Evolutionary conservation across 257 asterid species (phyloP), one percentile per base, ranked within the genome.

Genomic region (Solanum etuberosum): DNA sequence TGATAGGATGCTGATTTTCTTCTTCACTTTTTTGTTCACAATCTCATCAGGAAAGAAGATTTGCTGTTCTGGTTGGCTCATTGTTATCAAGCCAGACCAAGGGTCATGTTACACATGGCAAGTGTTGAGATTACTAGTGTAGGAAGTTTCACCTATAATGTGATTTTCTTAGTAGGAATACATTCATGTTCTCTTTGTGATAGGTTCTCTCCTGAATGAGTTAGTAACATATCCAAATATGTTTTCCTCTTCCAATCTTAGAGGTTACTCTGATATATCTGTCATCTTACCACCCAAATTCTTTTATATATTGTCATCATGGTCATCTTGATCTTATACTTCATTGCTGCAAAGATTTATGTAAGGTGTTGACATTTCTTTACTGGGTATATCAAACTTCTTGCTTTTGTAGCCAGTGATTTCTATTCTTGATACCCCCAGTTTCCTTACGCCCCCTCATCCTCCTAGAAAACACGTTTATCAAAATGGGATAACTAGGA

Each of bases 31-130:
- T 37, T 5, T 73, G 29, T 61, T 46, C 12, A 7, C 74, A 27
- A 65, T 51, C 72, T 87, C 72, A 42, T 87, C 94, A 97, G 99
- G 99, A 96, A 93, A 92, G 97, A 91, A 91, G 99, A 90, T 97
- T 97, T 83, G 98, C 99, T 4, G 98, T 93, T 86, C 87, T 97
- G 88, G 92, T 89, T 87, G 95, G 98, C 77, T 93, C 99, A 14
- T 97, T 97, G 85, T 73, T 97, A 88, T 97, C 99, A 42, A 97
- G 99, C 94, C 99, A 97, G 91, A 96, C 99, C 7, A 97, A 96
- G 92, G 99, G 96, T 90, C 89, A 92, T 51, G 98, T 97, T 86
- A 96, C 92, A 83, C 98, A 97, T 87, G 99, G 99, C 89, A 95
- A 94, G 98, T 91, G 74, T 86, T 80, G 21, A 88, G 57, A 85